Conservation (phyloP, 192 early-diverging fungal genomes). For the Linnemannia zychae region DNA sequence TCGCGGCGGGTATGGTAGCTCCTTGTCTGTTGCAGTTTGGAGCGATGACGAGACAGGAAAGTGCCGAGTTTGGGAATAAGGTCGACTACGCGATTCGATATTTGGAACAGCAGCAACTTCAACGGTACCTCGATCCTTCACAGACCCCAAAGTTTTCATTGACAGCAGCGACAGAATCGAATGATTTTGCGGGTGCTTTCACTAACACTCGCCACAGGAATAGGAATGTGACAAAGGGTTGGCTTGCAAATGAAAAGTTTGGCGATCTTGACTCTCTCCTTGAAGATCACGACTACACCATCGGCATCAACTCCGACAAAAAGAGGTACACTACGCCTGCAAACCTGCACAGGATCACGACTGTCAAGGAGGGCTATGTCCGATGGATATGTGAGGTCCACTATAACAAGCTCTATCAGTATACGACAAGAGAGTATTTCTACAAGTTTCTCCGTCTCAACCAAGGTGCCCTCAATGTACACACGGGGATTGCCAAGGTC, state of each 20-base stretch:
- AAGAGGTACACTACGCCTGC: not conserved
- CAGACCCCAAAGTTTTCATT: not conserved
- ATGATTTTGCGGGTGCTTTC: too few species aligned
- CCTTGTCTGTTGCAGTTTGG: not conserved
- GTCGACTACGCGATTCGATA: not conserved
- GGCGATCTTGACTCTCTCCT: not conserved
- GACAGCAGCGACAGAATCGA: not conserved
- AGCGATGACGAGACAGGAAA: not conserved
- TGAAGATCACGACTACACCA: not conserved
- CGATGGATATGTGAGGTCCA: not conserved
- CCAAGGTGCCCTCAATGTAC: not conserved
- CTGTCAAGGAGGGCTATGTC: not conserved
- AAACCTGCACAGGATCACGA: not conserved
- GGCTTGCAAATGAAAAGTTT: not conserved
- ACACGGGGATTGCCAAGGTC: not conserved
- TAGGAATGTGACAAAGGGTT: not conserved
- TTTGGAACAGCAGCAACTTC: not conserved
- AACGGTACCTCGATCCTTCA: not conserved
- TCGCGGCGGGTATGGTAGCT: not conserved
- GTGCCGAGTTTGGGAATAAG: not conserved
- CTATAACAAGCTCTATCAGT: not conserved
- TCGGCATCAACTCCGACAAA: not conserved
- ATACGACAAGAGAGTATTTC: not conserved
- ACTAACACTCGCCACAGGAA: not conserved
- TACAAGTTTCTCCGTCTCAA: not conserved